phyloP scores from a whole-genome alignment of 2,329 filamentous ascomycete genomes.

The Fusarium cyanostomum region DNA sequence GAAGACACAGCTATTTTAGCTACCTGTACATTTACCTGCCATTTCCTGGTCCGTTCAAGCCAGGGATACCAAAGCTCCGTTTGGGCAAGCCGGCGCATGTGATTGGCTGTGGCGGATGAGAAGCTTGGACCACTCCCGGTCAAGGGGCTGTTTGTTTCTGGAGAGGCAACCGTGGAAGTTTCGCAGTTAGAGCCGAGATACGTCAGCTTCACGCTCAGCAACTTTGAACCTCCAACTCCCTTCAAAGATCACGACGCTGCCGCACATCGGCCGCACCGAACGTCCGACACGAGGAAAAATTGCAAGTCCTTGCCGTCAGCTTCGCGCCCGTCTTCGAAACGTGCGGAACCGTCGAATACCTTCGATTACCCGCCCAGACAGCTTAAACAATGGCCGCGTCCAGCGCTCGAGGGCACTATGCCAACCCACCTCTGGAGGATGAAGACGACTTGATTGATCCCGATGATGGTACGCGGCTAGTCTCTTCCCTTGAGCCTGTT shows the following conservation, averaged over 20 bases:
- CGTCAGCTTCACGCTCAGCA: slow-evolving; percentile 40
- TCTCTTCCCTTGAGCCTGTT: background rate
- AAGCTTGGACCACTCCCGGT: slow-evolving; percentile 40
- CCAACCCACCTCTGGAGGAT: slow-evolving; percentile 68
- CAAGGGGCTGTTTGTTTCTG: slow-evolving; percentile 36
- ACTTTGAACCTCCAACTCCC: slow-evolving; percentile 11
- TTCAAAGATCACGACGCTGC: slow-evolving; percentile 3
- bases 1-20: too few species aligned
- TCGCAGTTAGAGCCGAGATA: slow-evolving; percentile 37
- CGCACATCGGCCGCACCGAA: background rate
- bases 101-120: slow-evolving; percentile 32
- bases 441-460: slow-evolving; percentile 78
- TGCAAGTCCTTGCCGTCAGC: background rate
- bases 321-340: background rate
- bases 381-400: slow-evolving; percentile 56
- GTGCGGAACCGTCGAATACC: background rate
- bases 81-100: slow-evolving; percentile 15
- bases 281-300: background rate
- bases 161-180: slow-evolving; percentile 47
- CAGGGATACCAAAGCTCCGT: slow-evolving; percentile 5
- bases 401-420: slow-evolving; percentile 64
- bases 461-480: slow-evolving; percentile 71
- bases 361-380: background rate
- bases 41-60: background rate
- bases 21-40: too few species aligned